These are phyloP conservation scores for Solanum hybrid DNA, from an alignment of 305 asterid species.

Conservation along the genomic window DNA sequence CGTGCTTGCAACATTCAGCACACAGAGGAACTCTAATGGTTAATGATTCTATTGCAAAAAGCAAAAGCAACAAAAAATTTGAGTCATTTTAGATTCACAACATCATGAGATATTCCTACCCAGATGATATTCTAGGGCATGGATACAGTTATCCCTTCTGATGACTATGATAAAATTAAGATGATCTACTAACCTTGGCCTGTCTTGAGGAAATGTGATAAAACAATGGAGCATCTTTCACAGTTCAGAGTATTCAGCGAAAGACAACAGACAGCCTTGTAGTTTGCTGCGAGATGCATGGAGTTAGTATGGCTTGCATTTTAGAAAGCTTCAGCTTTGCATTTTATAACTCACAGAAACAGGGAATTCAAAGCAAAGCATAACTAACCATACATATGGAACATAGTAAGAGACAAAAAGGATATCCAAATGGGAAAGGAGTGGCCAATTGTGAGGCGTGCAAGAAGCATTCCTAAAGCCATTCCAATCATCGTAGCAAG, in stretches of 20 bases:
- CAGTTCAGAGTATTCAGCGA: constrained; percentile 64
- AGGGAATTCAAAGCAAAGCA: constrained; percentile 19
- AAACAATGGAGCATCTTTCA: constrained; percentile 72
- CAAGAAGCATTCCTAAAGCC: constrained; percentile 96
- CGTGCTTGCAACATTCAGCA: neutral
- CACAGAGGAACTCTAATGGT: neutral
- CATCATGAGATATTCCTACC: neutral
- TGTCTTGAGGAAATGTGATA: constrained; percentile 57
- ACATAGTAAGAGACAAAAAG: constrained; percentile 84
- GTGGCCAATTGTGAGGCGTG: constrained; percentile 73
- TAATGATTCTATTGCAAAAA: neutral
- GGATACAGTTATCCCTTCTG: neutral
- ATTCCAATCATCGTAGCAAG: constrained; percentile 95
- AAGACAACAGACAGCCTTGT: constrained; percentile 85
- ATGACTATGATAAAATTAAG: neutral
- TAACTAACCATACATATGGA: constrained; percentile 99
- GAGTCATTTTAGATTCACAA: neutral
- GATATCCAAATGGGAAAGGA: constrained; percentile 75
- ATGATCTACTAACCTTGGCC: constrained; percentile 54
- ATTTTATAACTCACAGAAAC: neutral
- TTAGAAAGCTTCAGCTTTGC: constrained; percentile 11
- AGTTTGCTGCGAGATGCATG: constrained; percentile 51
- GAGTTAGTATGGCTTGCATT: neutral
- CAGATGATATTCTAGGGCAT: neutral
- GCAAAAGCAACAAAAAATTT: neutral